These are phyloP conservation scores for Entomortierella chlamydospora DNA, from an alignment of 192 early-diverging fungal species.

Conservation along the genomic window DNA sequence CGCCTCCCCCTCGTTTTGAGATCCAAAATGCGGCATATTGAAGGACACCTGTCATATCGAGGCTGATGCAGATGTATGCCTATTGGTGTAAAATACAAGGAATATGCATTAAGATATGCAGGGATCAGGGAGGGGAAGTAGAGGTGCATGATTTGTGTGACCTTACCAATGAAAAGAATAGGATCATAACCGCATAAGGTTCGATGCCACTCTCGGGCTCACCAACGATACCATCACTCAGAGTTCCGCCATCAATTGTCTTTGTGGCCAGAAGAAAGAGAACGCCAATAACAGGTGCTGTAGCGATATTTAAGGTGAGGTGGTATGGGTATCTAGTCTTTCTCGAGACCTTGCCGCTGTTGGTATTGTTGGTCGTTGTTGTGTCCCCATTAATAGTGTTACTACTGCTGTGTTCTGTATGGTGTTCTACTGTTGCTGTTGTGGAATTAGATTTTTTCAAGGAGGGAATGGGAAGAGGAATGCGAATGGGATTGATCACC, in stretches of 20 bases:
- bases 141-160: no score
- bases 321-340: slow-evolving; percentile 15
- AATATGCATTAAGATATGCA: not conserved
- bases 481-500: slow-evolving; percentile 70
- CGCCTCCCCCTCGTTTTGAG: slow-evolving; percentile 68
- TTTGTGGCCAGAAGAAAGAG: slow-evolving; percentile 73
- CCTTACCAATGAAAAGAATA: slow-evolving; percentile 79
- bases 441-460: not conserved
- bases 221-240: slow-evolving; percentile 47
- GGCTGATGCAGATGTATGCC: slow-evolving; percentile 87
- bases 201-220: slow-evolving; percentile 61
- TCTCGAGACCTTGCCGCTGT: not conserved
- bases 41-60: slow-evolving; percentile 86
- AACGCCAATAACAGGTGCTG: slow-evolving; percentile 76
- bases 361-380: not conserved
- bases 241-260: slow-evolving; percentile 58
- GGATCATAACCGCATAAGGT: slow-evolving; percentile 85
- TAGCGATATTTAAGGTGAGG: slow-evolving; percentile 72
- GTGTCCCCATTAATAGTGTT: no score
- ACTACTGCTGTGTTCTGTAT: not conserved
- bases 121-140: no score
- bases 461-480: slow-evolving; percentile 58
- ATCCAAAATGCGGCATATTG: slow-evolving; percentile 82
- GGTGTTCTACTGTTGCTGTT: not conserved
- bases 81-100: slow-evolving; percentile 6